Percentiles rank a stretch among this genome's conserved stretches.
Conservation (phyloP, 345 rosid genomes). For the Odontarrhena argentea region DNA sequence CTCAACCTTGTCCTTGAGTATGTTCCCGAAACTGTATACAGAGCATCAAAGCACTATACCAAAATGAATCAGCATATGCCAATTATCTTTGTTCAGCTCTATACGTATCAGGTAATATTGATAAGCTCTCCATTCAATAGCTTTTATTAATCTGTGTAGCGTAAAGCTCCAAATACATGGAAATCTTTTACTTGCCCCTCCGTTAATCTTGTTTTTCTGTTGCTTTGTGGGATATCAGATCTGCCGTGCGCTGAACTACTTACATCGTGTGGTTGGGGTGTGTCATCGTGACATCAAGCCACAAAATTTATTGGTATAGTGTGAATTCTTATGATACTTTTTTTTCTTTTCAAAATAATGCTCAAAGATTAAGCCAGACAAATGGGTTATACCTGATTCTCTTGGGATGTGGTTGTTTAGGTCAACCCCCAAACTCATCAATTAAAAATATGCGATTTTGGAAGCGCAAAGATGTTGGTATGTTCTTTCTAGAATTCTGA, state of each 20-base stretch:
- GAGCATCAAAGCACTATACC: constrained; percentile 76
- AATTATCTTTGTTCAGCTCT: constrained; percentile 77
- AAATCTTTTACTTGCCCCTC: constrained; percentile 45
- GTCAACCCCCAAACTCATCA: constrained; percentile 89
- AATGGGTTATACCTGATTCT: constrained; percentile 12
- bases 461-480: constrained; percentile 99
- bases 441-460: constrained; percentile 94
- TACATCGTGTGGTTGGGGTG: constrained; percentile 85
- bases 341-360: background rate
- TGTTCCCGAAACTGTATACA: constrained; percentile 85
- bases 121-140: constrained; percentile 7
- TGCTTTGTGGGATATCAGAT: constrained; percentile 71
- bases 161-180: constrained; percentile 11
- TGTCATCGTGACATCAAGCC: constrained; percentile 99
- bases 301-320: constrained; percentile 84
- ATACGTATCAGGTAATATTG: constrained; percentile 75
- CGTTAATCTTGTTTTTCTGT: constrained; percentile 69
- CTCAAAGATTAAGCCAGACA: background rate
- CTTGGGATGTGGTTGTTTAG: constrained; percentile 46
- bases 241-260: constrained; percentile 89
- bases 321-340: constrained; percentile 28
- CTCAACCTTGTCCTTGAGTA: constrained; percentile 96
- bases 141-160: constrained; percentile 20
- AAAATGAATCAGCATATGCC: constrained; percentile 90
- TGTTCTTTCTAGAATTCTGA: constrained; percentile 25